Conservation (phyloP, 2,329 filamentous ascomycete species). For the Neopestalotiopsis sp. region DNA sequence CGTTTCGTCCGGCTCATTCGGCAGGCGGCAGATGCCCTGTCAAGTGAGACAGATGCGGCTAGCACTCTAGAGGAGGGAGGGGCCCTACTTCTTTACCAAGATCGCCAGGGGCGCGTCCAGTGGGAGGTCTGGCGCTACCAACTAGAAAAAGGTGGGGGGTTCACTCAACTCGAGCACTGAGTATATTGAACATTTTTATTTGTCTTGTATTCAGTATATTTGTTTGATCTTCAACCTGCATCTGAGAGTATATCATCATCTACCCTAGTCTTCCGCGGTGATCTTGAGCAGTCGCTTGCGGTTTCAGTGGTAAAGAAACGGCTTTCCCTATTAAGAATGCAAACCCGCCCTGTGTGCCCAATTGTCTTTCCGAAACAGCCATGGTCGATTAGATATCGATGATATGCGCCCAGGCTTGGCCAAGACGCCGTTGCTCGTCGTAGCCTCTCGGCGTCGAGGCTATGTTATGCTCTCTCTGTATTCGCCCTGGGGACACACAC, state of each 20-base stretch:
- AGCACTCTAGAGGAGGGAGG: neutral
- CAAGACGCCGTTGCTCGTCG: constrained; percentile 2
- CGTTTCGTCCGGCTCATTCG: neutral
- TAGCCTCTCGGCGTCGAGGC: constrained; percentile 14
- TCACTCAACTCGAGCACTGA: neutral
- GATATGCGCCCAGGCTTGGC: constrained; percentile 10
- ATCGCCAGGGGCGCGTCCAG: constrained; percentile 8
- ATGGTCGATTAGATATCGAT: neutral
- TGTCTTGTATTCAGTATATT: neutral
- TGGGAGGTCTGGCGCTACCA: neutral
- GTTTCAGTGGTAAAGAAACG: no score
- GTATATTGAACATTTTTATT: neutral
- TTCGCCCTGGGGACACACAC: neutral
- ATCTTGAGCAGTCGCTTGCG: no score
- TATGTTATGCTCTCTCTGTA: neutral
- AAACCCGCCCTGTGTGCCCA: neutral
- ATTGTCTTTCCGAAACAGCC: neutral
- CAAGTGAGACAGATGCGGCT: constrained; percentile 9
- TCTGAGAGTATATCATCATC: neutral
- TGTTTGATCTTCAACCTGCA: neutral
- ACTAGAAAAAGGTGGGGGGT: neutral
- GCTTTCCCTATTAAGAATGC: no score
- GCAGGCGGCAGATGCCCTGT: constrained; percentile 3
- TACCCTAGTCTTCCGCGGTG: neutral
- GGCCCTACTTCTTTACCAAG: neutral